Conservation (phyloP, 805 yeast genomes). For the Nakazawaea molendinolei region DNA sequence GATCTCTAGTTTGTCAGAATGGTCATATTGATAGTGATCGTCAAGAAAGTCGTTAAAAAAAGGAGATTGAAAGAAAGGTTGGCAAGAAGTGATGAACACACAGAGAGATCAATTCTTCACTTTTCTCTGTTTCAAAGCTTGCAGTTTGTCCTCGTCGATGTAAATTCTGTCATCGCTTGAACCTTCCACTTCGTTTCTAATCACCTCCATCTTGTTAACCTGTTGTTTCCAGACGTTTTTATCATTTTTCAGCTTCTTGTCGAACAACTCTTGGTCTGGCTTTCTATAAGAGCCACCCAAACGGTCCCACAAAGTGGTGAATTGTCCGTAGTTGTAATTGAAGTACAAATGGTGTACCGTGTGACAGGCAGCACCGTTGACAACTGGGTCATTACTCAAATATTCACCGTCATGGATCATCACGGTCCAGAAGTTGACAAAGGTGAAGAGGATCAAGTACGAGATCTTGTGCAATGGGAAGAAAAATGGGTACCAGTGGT, state of each 20-base stretch:
- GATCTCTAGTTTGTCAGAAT: background rate
- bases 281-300: conserved; percentile 88
- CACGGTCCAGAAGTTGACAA: conserved; percentile 97
- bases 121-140: conserved; percentile 20
- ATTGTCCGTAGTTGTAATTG: conserved; percentile 97
- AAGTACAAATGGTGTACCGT: conserved; percentile 95
- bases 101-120: background rate
- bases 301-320: conserved; percentile 97
- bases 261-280: conserved; percentile 85
- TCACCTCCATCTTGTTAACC: conserved; percentile 65
- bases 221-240: conserved; percentile 65
- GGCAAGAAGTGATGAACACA: background rate
- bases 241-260: conserved; percentile 50
- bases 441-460: conserved; percentile 75
- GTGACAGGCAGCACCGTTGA: conserved; percentile 98
- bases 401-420: conserved; percentile 98
- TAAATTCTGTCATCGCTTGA: conserved; percentile 72
- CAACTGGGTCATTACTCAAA: conserved; percentile 84
- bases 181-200: conserved; percentile 78
- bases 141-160: conserved; percentile 45
- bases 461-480: conserved; percentile 89
- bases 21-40: background rate
- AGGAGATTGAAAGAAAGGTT: background rate
- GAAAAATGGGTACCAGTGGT: conserved; percentile 84
- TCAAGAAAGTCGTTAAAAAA: background rate